Percentiles rank a stretch among this genome's conserved stretches.
phyloP scores from a whole-genome alignment of 2,329 filamentous ascomycete species.

The Pestalotiopsis sp. region DNA sequence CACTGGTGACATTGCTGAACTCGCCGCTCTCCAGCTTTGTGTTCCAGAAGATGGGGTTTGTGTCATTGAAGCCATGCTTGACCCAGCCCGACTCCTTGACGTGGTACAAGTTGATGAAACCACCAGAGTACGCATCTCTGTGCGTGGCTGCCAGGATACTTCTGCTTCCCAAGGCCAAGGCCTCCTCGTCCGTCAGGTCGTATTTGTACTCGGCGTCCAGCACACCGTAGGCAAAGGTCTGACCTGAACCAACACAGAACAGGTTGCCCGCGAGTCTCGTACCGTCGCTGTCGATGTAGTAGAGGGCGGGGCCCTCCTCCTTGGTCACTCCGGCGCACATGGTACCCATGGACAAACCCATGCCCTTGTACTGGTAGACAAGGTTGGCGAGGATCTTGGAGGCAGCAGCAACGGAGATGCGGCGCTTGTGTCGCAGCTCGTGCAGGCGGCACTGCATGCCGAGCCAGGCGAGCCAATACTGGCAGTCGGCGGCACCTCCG shows the following conservation, averaged over 20 bases:
- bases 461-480: conserved; percentile 99
- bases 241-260: conserved; percentile 96
- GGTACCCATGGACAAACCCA: conserved; percentile 98
- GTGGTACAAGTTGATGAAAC: conserved; percentile 98
- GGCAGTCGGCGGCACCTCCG: conserved; percentile 96
- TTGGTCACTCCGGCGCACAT: conserved; percentile 98
- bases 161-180: conserved; percentile 84
- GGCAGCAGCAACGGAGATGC: conserved; percentile 95
- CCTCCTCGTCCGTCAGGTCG: conserved; percentile 84
- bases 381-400: conserved; percentile 99
- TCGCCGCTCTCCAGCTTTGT: conserved; percentile 98
- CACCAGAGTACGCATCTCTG: conserved; percentile 97
- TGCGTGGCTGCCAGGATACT: conserved; percentile 97
- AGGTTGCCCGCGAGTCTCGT: conserved; percentile 91
- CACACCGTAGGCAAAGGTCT: conserved; percentile 98
- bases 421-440: conserved; percentile 98
- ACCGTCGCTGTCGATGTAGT: conserved; percentile 98
- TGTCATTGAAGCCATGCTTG: conserved; percentile 97
- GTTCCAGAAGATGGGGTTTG: conserved; percentile 99
- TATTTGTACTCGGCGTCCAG: conserved; percentile 94
- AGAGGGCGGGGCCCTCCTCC: conserved; percentile 93
- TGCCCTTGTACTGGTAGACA: conserved; percentile 98
- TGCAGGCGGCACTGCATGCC: conserved; percentile 99
- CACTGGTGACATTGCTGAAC: conserved; percentile 91
- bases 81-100: conserved; percentile 99